Conservation (phyloP, 495 filamentous ascomycete species). For the Aspergillus carlsbadensis region DNA sequence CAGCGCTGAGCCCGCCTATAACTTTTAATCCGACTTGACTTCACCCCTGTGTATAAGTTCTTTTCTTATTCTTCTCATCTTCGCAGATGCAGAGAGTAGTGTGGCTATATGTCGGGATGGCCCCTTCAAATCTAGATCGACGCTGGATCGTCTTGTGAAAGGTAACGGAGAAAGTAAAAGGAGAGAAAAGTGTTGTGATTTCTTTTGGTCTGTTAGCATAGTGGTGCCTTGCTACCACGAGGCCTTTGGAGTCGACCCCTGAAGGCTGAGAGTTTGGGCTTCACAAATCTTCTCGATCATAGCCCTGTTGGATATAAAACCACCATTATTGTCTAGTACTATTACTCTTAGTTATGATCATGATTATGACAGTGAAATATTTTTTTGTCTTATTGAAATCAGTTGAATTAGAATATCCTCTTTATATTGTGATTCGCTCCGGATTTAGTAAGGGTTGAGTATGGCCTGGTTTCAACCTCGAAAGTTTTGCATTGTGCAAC, state of each 20-base stretch:
- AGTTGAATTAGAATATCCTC: background rate
- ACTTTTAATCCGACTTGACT: slow-evolving; percentile 33
- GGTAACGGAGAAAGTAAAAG: slow-evolving; percentile 23
- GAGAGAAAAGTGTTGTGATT: slow-evolving; percentile 27
- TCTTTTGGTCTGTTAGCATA: slow-evolving; percentile 13
- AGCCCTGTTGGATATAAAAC: slow-evolving; percentile 23
- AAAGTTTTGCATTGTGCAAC: no score
- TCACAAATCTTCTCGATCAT: slow-evolving; percentile 7
- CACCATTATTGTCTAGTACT: slow-evolving; percentile 20
- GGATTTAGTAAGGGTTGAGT: no score
- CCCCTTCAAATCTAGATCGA: slow-evolving; percentile 35
- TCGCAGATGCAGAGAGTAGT: slow-evolving; percentile 29
- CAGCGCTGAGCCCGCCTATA: slow-evolving; percentile 35
- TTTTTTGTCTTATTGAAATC: background rate
- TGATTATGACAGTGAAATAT: slow-evolving; percentile 10
- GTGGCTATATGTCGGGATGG: slow-evolving; percentile 37
- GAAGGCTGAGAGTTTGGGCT: slow-evolving; percentile 2
- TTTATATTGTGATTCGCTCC: no score
- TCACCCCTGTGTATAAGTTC: slow-evolving; percentile 45
- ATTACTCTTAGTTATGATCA: slow-evolving; percentile 13
- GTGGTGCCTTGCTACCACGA: slow-evolving; percentile 15
- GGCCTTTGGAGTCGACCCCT: slow-evolving; percentile 4
- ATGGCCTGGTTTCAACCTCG: no score
- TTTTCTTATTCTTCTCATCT: slow-evolving; percentile 23
- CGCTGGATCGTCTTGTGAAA: slow-evolving; percentile 48